Conservation (phyloP, 352 stramenopile genomes). For the Hyphochytrium catenoides region DNA sequence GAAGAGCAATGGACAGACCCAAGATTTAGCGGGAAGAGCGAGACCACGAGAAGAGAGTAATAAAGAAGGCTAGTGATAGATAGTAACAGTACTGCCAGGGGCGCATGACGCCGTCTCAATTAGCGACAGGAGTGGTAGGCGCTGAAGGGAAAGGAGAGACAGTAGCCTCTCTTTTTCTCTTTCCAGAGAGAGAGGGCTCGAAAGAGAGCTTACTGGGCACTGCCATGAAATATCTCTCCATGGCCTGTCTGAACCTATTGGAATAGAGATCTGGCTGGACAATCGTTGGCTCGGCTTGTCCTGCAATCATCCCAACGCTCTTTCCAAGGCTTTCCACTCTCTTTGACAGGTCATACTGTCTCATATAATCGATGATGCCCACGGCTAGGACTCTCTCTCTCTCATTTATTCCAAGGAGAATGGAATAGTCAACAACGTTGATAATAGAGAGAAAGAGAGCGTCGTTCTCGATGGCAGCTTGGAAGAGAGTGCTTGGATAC, state of each 20-base stretch:
- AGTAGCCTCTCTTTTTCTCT: too few species aligned
- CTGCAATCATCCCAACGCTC: conserved; percentile 92
- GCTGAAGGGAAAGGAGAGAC: too few species aligned
- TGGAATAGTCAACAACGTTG: conserved; percentile 98
- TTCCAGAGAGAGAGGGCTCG: too few species aligned
- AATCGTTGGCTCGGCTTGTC: conserved; percentile 88
- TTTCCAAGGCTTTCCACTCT: conserved; percentile 95
- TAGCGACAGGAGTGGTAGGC: too few species aligned
- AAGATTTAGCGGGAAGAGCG: too few species aligned
- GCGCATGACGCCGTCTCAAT: too few species aligned
- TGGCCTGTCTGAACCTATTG: conserved; percentile 80
- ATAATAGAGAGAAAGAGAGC: conserved; percentile 89
- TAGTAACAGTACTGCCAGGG: too few species aligned
- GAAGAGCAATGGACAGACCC: too few species aligned
- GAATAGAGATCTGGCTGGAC: conserved; percentile 91
- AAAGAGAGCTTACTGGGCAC: too few species aligned
- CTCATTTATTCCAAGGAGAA: conserved; percentile 70
- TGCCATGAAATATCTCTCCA: conserved; percentile 91
- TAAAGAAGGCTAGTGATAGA: too few species aligned
- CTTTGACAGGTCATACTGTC: conserved; percentile 97
- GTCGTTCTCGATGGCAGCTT: conserved; percentile 86
- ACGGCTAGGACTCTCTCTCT: conserved; percentile 59
- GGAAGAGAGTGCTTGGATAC: conserved; percentile 38
- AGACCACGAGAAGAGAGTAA: too few species aligned
- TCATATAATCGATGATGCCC: conserved; percentile 97